Base-by-base conservation (phyloP, 495 filamentous ascomycete species). In the Neurospora sp. region DNA sequence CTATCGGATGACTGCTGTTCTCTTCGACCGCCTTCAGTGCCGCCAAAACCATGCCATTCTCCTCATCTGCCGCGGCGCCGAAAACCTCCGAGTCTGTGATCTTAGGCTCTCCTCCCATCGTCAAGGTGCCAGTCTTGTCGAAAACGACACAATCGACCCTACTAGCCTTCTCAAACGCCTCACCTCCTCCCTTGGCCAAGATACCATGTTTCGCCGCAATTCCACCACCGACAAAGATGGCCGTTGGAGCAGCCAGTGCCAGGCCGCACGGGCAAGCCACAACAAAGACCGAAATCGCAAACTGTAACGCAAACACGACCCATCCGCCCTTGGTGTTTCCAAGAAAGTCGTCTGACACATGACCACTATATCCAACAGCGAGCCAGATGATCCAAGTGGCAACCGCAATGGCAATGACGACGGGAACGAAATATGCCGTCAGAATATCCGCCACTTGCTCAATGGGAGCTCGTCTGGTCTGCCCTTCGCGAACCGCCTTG, bases 121-220 rank as follows among this genome's bases (percentile, higher is more conserved):
- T 98, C 69, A 98, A 82, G 1, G 95, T 98, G 0, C 95, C 95
- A 0, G 95, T 98, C 84, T 98, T 98, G 83, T 98, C 95, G 76
- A 98, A 98, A 16, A 98, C 93, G 27, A 98, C 89, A 71, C 90
- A 90, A 78, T 96, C 92, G 8, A 98, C 85, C 4, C 86, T 86
- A 74, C 93, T 96, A 12, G 96, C 94, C 82, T 96, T 94, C 80
- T 98, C 93, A 76, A 98, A 98, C 1, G 96, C 95, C 77, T 97
- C 93, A 35, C 95, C 96, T 20, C 95, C 95, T n/a, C 95, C 95
- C 80, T 96, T 95, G 73, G 94, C 95, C 4, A 98, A 83, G 69
- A 98, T 96, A 6, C 96, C 95, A 77, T 94, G 84, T 75, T 91
- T 90, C 4, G 95, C 95, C 16, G 96, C 95, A 3, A 98, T 80